These are phyloP conservation scores for Yamadazyma epiphylla DNA, from an alignment of 1,139 yeast species.

Conservation along the genomic window DNA sequence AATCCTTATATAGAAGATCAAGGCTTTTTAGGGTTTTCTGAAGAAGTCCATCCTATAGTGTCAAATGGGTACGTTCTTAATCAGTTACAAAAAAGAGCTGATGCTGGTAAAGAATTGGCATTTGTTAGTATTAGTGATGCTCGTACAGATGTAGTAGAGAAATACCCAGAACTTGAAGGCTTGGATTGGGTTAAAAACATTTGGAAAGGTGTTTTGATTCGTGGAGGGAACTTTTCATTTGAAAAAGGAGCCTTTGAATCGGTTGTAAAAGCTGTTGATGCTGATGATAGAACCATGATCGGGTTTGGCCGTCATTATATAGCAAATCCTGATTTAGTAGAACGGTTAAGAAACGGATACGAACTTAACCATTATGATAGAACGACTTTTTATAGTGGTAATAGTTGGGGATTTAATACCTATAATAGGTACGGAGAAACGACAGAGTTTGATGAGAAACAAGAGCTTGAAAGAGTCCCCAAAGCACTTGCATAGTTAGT, in stretches of 20 bases:
- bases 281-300: constrained; percentile 37
- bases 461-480: constrained; percentile 5
- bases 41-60: constrained; percentile 30
- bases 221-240: constrained; percentile 39
- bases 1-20: constrained; percentile 53
- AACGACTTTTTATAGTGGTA: constrained; percentile 12
- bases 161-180: constrained; percentile 7
- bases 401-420: constrained; percentile 20
- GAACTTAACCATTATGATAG: constrained; percentile 13
- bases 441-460: constrained; percentile 4
- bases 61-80: constrained; percentile 31
- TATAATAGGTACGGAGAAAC: constrained; percentile 8
- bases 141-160: constrained; percentile 16
- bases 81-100: constrained; percentile 38
- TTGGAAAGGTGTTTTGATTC: constrained; percentile 48
- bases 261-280: constrained; percentile 19
- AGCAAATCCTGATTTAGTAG: constrained; percentile 52
- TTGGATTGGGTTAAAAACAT: constrained; percentile 32
- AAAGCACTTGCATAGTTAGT: constrained; percentile 1
- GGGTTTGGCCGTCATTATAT: constrained; percentile 48
- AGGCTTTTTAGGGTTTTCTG: constrained; percentile 35
- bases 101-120: constrained; percentile 40
- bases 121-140: constrained; percentile 50
- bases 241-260: constrained; percentile 17
- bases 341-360: constrained; percentile 19